Conservation (phyloP, 805 yeast species). For the Candida endomychidarum region DNA sequence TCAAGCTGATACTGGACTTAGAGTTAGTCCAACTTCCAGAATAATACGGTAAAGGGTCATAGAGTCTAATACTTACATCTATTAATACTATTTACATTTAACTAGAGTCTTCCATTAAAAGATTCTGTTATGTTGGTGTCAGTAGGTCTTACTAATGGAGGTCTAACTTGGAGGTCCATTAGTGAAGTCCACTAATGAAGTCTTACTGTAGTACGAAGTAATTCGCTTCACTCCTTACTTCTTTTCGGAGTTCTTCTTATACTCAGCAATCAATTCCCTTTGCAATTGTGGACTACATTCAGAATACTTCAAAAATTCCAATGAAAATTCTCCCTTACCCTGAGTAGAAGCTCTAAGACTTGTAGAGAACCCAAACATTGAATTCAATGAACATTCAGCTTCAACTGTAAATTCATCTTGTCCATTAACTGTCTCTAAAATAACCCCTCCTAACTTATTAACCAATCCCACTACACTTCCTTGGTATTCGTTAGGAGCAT, state of each 20-base stretch:
- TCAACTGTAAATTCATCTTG: constrained; percentile 90
- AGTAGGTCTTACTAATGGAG: too few relatives aligned
- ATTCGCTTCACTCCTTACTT: too few relatives aligned
- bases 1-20: too few relatives aligned
- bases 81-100: too few relatives aligned
- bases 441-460: constrained; percentile 89
- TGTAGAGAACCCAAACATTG: constrained; percentile 95
- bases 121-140: too few relatives aligned
- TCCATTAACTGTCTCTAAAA: constrained; percentile 90
- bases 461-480: constrained; percentile 87
- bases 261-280: constrained; percentile 83
- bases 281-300: constrained; percentile 91
- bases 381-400: constrained; percentile 95
- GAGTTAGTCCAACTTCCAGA: too few relatives aligned
- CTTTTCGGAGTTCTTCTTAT: constrained; percentile 38
- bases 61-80: too few relatives aligned
- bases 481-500: constrained; percentile 96
- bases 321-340: constrained; percentile 97
- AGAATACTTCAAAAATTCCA: constrained; percentile 90
- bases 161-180: too few relatives aligned
- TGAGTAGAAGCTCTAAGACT: constrained; percentile 94
- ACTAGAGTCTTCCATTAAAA: too few relatives aligned
- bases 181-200: too few relatives aligned
- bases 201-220: too few relatives aligned
- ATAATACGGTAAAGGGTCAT: too few relatives aligned